These are phyloP conservation scores for Venturia nashicola DNA, from an alignment of 2,329 filamentous ascomycete genomes.

Conservation along the genomic window DNA sequence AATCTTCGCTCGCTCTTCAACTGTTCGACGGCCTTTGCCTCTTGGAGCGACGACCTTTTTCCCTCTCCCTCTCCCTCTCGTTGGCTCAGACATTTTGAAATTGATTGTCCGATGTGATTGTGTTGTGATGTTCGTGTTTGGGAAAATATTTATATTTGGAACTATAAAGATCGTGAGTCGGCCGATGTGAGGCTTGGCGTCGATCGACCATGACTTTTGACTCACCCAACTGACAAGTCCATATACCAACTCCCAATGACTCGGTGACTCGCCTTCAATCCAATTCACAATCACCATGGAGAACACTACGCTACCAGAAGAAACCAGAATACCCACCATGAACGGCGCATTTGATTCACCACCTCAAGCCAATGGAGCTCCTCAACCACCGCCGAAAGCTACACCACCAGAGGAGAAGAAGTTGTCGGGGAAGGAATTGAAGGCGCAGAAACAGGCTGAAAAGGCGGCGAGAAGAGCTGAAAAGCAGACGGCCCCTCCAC, in stretches of 20 bases:
- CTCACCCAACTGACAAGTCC: background rate
- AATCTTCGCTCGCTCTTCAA: conserved; percentile 7
- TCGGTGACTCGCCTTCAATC: background rate
- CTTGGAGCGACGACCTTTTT: conserved; percentile 9
- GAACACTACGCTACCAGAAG: background rate
- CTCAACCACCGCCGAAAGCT: conserved; percentile 14
- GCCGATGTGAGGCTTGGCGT: background rate
- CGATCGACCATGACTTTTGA: background rate
- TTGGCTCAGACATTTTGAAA: background rate
- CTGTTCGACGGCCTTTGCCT: conserved; percentile 7
- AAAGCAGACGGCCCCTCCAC: conserved; percentile 38
- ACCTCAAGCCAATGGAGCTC: background rate
- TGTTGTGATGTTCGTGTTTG: background rate
- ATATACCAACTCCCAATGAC: background rate
- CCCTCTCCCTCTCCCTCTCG: background rate
- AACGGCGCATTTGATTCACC: background rate
- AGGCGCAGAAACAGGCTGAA: conserved; percentile 81
- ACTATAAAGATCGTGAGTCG: background rate
- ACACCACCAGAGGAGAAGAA: conserved; percentile 32
- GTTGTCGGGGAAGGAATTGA: conserved; percentile 65
- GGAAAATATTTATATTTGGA: background rate
- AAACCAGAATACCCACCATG: background rate
- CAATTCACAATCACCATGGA: background rate
- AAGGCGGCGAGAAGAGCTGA: conserved; percentile 76
- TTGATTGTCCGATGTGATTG: background rate